phyloP scores from a whole-genome alignment of 495 filamentous ascomycete genomes.

The Penicillium crystallinum region DNA sequence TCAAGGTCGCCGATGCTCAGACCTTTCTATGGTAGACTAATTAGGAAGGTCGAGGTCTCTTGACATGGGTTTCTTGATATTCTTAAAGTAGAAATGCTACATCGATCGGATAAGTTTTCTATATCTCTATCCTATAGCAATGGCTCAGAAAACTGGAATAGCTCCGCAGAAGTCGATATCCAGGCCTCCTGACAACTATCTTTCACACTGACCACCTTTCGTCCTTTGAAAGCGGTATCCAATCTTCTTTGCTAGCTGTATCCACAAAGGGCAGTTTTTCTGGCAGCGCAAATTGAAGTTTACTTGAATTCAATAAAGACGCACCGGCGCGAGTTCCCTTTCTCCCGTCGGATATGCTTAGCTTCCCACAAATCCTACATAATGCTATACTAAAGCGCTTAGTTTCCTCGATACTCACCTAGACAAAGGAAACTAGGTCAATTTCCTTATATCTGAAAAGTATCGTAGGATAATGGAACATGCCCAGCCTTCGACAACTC shows the following conservation, averaged over 20 bases:
- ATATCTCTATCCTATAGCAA: no score
- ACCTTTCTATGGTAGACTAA: no score
- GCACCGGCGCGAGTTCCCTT: not conserved
- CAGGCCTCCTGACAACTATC: conserved; percentile 11
- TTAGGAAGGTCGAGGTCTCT: no score
- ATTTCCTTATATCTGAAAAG: conserved; percentile 13
- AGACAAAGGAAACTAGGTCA: conserved; percentile 12
- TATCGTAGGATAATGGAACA: conserved; percentile 29
- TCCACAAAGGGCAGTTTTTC: conserved; percentile 19
- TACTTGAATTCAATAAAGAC: conserved; percentile 8
- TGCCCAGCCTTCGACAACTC: conserved; percentile 23
- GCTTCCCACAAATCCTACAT: conserved; percentile 17
- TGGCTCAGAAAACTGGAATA: conserved; percentile 1
- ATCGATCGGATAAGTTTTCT: no score
- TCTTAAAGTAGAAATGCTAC: no score
- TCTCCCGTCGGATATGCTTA: not conserved
- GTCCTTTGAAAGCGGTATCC: conserved; percentile 7
- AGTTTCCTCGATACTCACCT: conserved; percentile 26
- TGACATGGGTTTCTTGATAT: no score
- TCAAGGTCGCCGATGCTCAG: not conserved
- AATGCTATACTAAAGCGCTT: conserved; percentile 29
- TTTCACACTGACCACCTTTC: not conserved
- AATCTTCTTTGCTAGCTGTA: conserved; percentile 15
- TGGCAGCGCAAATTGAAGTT: conserved; percentile 30
- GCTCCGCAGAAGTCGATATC: conserved; percentile 18